A percentile compares a stretch with the other conserved stretches of the same genome.
Conservation (phyloP, 148 eudicot species). For the Rhododendron vialii region DNA sequence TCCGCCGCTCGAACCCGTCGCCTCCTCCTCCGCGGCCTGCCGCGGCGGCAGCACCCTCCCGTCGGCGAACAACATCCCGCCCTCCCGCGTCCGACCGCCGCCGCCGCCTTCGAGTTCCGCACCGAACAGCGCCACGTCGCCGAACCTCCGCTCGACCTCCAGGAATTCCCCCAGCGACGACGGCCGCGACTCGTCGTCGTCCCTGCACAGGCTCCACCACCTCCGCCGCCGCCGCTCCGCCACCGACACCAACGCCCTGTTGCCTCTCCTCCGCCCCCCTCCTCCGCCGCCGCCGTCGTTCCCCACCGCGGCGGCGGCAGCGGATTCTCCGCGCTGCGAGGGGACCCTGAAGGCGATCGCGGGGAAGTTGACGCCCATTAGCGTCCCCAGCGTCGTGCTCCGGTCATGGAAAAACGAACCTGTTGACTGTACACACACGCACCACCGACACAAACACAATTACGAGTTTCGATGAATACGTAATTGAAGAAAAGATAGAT, state of each 20-base stretch:
- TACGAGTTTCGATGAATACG: neutral
- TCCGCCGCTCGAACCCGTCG: constrained; percentile 14
- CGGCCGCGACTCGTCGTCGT: constrained; percentile 26
- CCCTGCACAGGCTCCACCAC: constrained; percentile 49
- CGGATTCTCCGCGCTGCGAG: constrained; percentile 25
- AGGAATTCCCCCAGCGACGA: constrained; percentile 48
- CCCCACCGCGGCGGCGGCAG: neutral
- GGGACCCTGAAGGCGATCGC: constrained; percentile 34
- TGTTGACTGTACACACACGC: constrained; percentile 32
- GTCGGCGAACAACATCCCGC: constrained; percentile 40
- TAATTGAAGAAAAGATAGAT: too few relatives aligned
- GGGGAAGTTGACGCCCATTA: constrained; percentile 50
- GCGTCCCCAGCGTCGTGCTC: constrained; percentile 47
- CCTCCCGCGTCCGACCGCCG: constrained; percentile 13
- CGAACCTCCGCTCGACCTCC: constrained; percentile 52
- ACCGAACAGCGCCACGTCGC: constrained; percentile 29
- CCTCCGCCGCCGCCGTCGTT: neutral
- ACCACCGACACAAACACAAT: neutral
- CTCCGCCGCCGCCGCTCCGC: constrained; percentile 24
- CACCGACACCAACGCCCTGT: constrained; percentile 13
- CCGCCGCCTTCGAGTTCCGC: constrained; percentile 21
- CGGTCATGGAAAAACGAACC: constrained; percentile 60
- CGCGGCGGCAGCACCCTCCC: constrained; percentile 57
- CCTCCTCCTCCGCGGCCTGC: constrained; percentile 24
- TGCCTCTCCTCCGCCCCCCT: neutral